Base-by-base conservation (phyloP, 441 rosid species). In the Melastoma candidum region DNA sequence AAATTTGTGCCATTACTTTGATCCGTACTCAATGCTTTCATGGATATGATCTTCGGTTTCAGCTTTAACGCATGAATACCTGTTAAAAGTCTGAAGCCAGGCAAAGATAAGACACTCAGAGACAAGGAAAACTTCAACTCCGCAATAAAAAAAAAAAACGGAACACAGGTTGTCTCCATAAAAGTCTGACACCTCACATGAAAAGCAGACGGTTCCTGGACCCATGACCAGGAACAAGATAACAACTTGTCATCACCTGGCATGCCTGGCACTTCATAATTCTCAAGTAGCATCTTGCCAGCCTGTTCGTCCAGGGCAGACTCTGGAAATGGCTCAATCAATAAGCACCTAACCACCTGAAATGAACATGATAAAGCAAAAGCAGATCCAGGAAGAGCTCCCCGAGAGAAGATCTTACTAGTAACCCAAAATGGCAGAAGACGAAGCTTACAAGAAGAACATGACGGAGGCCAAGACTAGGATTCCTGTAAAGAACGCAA, bases 221-320 rank as follows among this genome's bases (percentile, higher is more conserved):
- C 13, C 29, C 10, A 26, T 47, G n/a, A 59, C 22, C 49, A 65
- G 41, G 41, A 26, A 13, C 17, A 26, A 48, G 54, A 49, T 44
- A 48, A 54, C 53, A 62, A 56, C 48, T 55, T 13, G 45, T 27
- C 9, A 44, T 75, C 49, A 92, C 98, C 92, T 85, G 62, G 97
- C 99, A 86, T 81, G 92, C 63, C 80, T 78, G 13, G 97, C 96
- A 74, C 96, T 36, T 89, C 96, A 63, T 93, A 93, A 76, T 93
- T 81, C 66, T 93, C 99, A 66, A 89, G 90, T 51, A 93, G 79
- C 96, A 93, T 78, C 77, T 87, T 93, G 57, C 96, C 93, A 48
- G 99, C 99, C 69, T 84, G 96, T 74, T 93, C 99, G 60, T 93
- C 87, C 70, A 93, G 58, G 55, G 99, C 95, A 24, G 96, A 93